These are phyloP conservation scores for Penicillium angulare DNA, from an alignment of 495 filamentous ascomycete species.

Conservation along the genomic window DNA sequence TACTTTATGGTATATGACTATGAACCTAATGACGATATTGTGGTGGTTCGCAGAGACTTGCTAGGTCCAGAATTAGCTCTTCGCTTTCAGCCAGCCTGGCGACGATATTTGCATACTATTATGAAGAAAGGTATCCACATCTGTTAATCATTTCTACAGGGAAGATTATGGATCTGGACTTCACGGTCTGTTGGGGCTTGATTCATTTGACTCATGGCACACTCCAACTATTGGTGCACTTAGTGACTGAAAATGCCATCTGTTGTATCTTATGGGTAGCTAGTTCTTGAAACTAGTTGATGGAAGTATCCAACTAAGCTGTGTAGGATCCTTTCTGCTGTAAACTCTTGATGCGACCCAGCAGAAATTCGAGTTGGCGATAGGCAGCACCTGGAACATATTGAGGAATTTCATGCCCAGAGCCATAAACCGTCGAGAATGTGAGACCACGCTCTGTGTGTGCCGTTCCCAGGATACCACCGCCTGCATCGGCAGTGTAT, in stretches of 20 bases:
- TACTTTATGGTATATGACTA: conserved; percentile 32
- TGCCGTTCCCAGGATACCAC: conserved; percentile 60
- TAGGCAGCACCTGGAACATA: conserved; percentile 63
- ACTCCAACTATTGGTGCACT: too few species aligned
- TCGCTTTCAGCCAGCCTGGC: conserved; percentile 21
- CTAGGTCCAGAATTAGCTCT: conserved; percentile 21
- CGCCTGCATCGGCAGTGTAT: conserved; percentile 34
- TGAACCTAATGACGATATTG: conserved; percentile 31
- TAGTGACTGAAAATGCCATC: too few species aligned
- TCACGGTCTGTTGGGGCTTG: too few species aligned
- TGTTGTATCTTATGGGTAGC: too few species aligned
- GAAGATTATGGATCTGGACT: conserved; percentile 17
- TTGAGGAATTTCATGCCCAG: conserved; percentile 63
- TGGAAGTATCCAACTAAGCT: conserved; percentile 9
- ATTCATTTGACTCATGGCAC: too few species aligned
- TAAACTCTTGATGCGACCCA: conserved; percentile 57
- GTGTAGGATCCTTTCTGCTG: conserved; percentile 33
- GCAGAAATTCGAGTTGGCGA: conserved; percentile 65
- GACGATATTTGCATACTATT: conserved; percentile 19
- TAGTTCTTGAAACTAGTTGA: too few species aligned
- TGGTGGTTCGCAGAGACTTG: conserved; percentile 17
- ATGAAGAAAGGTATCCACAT: conserved; percentile 14
- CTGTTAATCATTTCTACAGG: conserved; percentile 20
- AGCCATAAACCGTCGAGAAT: conserved; percentile 54
- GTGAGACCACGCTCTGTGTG: conserved; percentile 70